Evolutionary conservation across 805 yeast genomes (phyloP), one percentile per base, ranked within the genome.

Genomic region (Isabelozyma pseudorhagii): DNA sequence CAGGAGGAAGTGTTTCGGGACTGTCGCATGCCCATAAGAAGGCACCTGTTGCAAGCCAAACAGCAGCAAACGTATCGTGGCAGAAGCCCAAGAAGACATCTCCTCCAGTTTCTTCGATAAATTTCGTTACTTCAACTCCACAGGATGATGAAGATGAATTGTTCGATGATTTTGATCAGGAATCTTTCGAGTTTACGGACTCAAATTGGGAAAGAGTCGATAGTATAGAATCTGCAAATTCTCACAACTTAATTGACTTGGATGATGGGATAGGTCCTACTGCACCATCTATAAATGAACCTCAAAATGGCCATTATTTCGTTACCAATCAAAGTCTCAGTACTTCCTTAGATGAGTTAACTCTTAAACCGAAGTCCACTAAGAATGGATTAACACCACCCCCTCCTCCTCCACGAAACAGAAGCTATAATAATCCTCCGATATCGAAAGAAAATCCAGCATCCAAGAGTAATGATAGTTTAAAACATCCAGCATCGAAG

Each of bases 231-330:
- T 27, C 39, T 38, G 18, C 18, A 25, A 29, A 29, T 39, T 13
- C 29, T 21, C 10, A 25, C 8, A 28, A 28, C 50, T 74, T 90
- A 57, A 87, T 91, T 53, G 96, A 90, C 82, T 90, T 54, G 18
- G 89, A 82, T 55, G 83, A 76, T 45, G 58, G 60, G 1, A 38
- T 38, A 11, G 18, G 15, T 38, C 18, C 40, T 38, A n/a, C 40
- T 8, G 18, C 15, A 8, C 40, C 40, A 38, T 10, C 40, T 14
- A 13, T 15, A 38, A 38, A n/a, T 27, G 44, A 38, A 36, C 51
- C 43, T 31, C 38, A 38, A 14, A 21, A 41, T 15, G 44, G 27
- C 4, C 45, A 47, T 17, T 44, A 43, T 45, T 36, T 40, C 34
- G 45, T 15, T 1, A 11, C 38, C 14, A 42, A 44, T 29, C 45